Conservation (phyloP, 768 basidiomycete genomes). For the Tephrocybe sp. region DNA sequence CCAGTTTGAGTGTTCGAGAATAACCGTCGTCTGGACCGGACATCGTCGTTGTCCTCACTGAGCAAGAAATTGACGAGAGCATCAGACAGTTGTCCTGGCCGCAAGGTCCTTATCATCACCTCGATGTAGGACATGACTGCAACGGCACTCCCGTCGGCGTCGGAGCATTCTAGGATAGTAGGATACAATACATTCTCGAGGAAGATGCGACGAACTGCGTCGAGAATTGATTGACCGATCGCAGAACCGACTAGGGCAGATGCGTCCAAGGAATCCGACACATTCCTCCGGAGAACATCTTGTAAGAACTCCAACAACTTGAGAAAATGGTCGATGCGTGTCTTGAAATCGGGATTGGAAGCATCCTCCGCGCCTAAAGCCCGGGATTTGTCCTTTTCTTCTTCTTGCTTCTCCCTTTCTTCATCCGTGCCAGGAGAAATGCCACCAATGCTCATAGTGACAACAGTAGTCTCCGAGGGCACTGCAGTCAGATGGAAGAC, state of each 20-base stretch:
- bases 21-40: constrained; percentile 39
- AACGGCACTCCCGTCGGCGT: constrained; percentile 90
- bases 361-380: constrained; percentile 77
- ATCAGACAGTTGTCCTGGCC: constrained; percentile 63
- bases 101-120: constrained; percentile 75
- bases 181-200: constrained; percentile 93
- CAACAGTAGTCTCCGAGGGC: constrained; percentile 35
- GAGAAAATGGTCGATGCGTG: constrained; percentile 83
- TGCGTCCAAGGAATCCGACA: constrained; percentile 49
- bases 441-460: constrained; percentile 74
- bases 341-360: constrained; percentile 69
- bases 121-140: constrained; percentile 97
- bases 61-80: constrained; percentile 77
- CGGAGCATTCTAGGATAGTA: constrained; percentile 90
- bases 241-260: constrained; percentile 72
- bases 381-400: constrained; percentile 47
- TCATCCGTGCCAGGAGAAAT: constrained; percentile 52
- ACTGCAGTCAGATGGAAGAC: constrained; percentile 52
- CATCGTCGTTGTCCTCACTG: constrained; percentile 79
- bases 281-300: constrained; percentile 77
- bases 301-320: constrained; percentile 90
- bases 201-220: constrained; percentile 82
- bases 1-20: constrained; percentile 39
- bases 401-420: constrained; percentile 48
- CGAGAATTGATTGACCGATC: constrained; percentile 80